A percentile compares a stretch with the other conserved stretches of the same genome.
These are phyloP conservation scores for Somion occarium DNA, from an alignment of 1,284 basidiomycete species.

Conservation along the genomic window DNA sequence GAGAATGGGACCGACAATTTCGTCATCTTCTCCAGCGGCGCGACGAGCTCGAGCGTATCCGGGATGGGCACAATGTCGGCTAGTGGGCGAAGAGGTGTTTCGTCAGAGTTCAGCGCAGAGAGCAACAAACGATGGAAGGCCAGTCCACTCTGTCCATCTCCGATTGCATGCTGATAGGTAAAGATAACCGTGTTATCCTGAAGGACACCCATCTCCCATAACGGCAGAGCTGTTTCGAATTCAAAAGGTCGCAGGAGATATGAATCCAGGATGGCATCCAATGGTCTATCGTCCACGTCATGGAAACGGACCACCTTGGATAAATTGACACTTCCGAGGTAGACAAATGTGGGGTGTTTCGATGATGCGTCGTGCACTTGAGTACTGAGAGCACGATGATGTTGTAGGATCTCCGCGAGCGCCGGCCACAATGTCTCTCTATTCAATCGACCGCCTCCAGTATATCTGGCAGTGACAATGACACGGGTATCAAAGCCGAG, in stretches of 20 bases:
- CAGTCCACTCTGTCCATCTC: constrained; percentile 36
- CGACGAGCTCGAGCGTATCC: constrained; percentile 16
- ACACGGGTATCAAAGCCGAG: constrained; percentile 1
- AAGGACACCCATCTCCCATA: constrained; percentile 36
- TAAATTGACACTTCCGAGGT: constrained; percentile 28
- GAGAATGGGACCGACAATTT: constrained; percentile 29
- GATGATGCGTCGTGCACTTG: constrained; percentile 14
- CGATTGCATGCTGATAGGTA: constrained; percentile 35
- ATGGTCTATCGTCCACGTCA: constrained; percentile 13
- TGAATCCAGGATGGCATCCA: constrained; percentile 22
- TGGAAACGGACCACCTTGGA: constrained; percentile 28
- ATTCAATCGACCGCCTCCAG: neutral
- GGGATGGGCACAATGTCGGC: constrained; percentile 16
- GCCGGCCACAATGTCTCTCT: neutral
- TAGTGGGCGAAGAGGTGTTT: too few species aligned
- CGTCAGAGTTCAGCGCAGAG: constrained; percentile 23
- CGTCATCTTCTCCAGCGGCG: constrained; percentile 28
- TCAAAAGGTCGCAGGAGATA: constrained; percentile 27
- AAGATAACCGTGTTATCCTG: constrained; percentile 31
- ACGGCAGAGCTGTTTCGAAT: constrained; percentile 22
- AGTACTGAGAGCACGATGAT: constrained; percentile 26
- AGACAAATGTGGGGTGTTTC: constrained; percentile 20
- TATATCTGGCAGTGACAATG: neutral
- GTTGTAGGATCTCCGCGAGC: constrained; percentile 17
- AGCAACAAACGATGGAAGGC: constrained; percentile 34